These are phyloP conservation scores for Inonotus hispidus DNA, from an alignment of 1,284 basidiomycete genomes.

Conservation along the genomic window DNA sequence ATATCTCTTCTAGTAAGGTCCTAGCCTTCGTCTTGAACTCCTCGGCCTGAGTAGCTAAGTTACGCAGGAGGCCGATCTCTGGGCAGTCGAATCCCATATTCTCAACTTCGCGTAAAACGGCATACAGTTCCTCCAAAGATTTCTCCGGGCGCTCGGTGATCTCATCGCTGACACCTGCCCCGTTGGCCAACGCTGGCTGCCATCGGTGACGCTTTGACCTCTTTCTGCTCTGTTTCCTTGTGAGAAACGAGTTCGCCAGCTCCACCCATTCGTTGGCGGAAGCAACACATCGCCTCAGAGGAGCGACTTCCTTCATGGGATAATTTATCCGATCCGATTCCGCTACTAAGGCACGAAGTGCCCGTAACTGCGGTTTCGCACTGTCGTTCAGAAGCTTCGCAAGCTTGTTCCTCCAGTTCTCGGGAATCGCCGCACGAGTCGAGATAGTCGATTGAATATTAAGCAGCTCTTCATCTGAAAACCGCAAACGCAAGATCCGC, in stretches of 20 bases:
- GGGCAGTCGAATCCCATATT: slow-evolving; percentile 74
- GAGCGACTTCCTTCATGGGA: slow-evolving; percentile 64
- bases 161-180: slow-evolving; percentile 42
- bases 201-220: slow-evolving; percentile 60
- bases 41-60: slow-evolving; percentile 60
- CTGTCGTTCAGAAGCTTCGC: slow-evolving; percentile 62
- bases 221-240: slow-evolving; percentile 68
- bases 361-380: slow-evolving; percentile 67
- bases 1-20: slow-evolving; percentile 37
- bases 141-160: slow-evolving; percentile 63
- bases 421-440: slow-evolving; percentile 70
- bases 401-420: slow-evolving; percentile 72
- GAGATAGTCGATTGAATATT: slow-evolving; percentile 63
- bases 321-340: slow-evolving; percentile 86
- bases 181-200: slow-evolving; percentile 34
- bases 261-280: slow-evolving; percentile 84
- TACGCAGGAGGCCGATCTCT: slow-evolving; percentile 58
- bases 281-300: slow-evolving; percentile 73
- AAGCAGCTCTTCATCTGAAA: slow-evolving; percentile 74
- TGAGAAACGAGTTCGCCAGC: slow-evolving; percentile 63
- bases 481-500: slow-evolving; percentile 71
- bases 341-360: slow-evolving; percentile 69
- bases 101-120: slow-evolving; percentile 65
- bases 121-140: slow-evolving; percentile 59
- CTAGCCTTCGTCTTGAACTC: slow-evolving; percentile 53